These are phyloP conservation scores for Penium margaritaceum DNA, from an alignment of 139 green algal species.

Conservation along the genomic window DNA sequence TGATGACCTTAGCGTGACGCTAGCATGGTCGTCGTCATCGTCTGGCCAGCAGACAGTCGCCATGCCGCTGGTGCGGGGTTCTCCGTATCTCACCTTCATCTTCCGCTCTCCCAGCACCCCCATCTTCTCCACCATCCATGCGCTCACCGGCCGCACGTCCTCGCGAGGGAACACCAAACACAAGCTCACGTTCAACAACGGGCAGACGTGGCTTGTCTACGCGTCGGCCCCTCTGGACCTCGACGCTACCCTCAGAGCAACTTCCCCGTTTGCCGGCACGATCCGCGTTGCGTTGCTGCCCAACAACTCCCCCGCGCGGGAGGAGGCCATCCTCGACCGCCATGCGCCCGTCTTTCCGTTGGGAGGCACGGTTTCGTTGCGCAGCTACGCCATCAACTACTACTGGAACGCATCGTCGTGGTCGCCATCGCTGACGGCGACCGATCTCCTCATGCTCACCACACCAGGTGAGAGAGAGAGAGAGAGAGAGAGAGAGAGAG, in stretches of 20 bases:
- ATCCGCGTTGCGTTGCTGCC: constrained; percentile 37
- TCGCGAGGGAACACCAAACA: background rate
- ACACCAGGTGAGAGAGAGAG: too few relatives aligned
- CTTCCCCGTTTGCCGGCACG: background rate
- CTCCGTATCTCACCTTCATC: constrained; percentile 28
- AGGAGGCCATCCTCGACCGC: constrained; percentile 1
- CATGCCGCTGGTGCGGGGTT: constrained; percentile 17
- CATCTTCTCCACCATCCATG: background rate
- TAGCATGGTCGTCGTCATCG: background rate
- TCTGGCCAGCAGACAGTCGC: too few relatives aligned
- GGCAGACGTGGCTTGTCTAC: constrained; percentile 20
- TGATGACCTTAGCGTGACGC: constrained; percentile 22
- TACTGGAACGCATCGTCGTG: too few relatives aligned
- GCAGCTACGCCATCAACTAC: too few relatives aligned
- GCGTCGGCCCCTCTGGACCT: constrained; percentile 6
- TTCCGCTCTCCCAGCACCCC: constrained; percentile 6
- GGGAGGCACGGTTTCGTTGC: background rate
- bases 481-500: too few relatives aligned
- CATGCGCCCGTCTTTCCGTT: background rate
- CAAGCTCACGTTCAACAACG: constrained; percentile 11
- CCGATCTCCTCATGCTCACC: too few relatives aligned
- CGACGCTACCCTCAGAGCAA: constrained; percentile 4
- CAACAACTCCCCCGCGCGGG: background rate
- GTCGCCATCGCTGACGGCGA: too few relatives aligned
- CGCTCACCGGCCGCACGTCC: background rate